Evolutionary conservation across 768 basidiomycete species (phyloP), one percentile per base, ranked within the genome.

Genomic region (Rossbeevera mucosa): DNA sequence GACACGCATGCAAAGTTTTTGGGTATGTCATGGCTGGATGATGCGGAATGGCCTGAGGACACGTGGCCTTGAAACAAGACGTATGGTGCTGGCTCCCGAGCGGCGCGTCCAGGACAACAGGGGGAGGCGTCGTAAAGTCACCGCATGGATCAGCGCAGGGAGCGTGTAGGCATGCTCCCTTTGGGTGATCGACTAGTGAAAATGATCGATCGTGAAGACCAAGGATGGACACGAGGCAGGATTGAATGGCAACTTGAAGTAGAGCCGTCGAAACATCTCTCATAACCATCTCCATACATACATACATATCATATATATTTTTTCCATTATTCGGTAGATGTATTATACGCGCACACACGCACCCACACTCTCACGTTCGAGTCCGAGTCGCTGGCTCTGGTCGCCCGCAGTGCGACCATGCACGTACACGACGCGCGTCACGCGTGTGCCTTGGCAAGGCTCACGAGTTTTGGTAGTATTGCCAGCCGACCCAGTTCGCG

Each of bases 401-500:
- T 33, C 31, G 31, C 31, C 31, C 31, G n/a, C n/a, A n/a, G n/a
- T 18, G 36, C n/a, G 18, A 38, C 11, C 36, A 18, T 1, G 36
- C 36, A 38, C 5, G 36, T 18, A 38, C 26, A 20, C 43, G 36
- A 50, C 25, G 33, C 56, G 53, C 54, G 56, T 50, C 36, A 36
- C 16, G 40, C 14, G 13, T 41, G 38, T 51, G 52, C 47, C 31
- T 29, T 21, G 29, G 16, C 24, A 11, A n/a, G 40, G 38, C 21
- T 81, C 69, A 94, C 11, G 92, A 91, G 68, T 94, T 93, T 41
- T 88, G 83, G 66, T 91, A 97, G 69, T 92, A 96, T 69, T 97
- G 93, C 93, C 94, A 97, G 38, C 94, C 94, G 33, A 95, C 91
- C 95, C 95, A 98, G 63, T 97, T 97, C 38, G 93, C 92, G 62